Evolutionary conservation across 2,329 filamentous ascomycete species (phyloP).

Genomic region (Diaporthe longicolla): DNA sequence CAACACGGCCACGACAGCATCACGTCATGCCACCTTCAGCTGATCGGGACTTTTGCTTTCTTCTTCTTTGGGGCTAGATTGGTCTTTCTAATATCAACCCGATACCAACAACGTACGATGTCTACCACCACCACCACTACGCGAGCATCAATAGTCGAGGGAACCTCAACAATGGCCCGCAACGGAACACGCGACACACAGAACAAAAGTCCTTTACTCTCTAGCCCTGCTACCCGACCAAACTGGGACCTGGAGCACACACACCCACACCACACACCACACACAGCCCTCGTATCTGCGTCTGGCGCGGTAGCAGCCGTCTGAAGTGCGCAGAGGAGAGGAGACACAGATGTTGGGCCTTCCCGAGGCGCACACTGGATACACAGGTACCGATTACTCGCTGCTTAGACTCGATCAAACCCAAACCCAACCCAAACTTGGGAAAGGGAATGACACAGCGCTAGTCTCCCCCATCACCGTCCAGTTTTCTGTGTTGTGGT

Average conservation of each 20-base stretch:
- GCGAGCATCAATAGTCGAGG: neutral
- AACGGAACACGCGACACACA: slow-evolving; percentile 17
- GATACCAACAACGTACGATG: neutral
- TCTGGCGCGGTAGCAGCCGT: slow-evolving; percentile 27
- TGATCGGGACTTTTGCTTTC: neutral
- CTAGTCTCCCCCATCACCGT: neutral
- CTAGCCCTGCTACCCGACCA: neutral
- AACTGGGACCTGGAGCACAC: neutral
- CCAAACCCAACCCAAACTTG: slow-evolving; percentile 8
- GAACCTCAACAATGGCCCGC: neutral
- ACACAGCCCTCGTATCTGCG: slow-evolving; percentile 35
- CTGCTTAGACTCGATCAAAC: slow-evolving; percentile 35
- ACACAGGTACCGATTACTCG: slow-evolving; percentile 36
- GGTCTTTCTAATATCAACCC: neutral
- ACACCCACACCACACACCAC: neutral
- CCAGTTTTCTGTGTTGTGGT: neutral
- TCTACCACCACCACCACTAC: neutral
- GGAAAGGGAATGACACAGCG: slow-evolving; percentile 15
- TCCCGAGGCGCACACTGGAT: neutral
- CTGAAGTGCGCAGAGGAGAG: neutral
- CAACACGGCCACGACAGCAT: neutral
- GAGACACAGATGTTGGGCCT: neutral
- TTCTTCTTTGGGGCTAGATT: neutral
- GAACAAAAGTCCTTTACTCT: neutral
- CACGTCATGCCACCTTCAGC: slow-evolving; percentile 9